Evolutionary conservation across 2,329 filamentous ascomycete species (phyloP).

Genomic region (Hymenoscyphus scutula): DNA sequence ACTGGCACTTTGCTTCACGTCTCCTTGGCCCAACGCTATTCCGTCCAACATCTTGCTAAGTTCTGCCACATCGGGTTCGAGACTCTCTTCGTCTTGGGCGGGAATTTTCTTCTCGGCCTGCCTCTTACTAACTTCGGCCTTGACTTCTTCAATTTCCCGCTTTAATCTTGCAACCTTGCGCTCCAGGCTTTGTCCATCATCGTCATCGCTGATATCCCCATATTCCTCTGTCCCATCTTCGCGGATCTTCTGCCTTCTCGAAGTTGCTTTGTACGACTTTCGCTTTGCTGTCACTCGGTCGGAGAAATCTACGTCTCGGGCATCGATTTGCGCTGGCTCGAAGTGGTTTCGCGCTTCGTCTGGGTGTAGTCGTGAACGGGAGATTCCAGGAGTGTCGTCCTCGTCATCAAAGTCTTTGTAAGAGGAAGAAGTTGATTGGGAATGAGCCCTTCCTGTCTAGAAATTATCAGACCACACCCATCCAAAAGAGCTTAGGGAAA

Average conservation of each 20-base stretch:
- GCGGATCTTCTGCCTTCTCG: constrained; percentile 60
- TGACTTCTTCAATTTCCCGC: constrained; percentile 75
- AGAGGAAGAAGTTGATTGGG: constrained; percentile 51
- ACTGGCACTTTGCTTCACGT: constrained; percentile 17
- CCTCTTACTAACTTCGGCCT: constrained; percentile 56
- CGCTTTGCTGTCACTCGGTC: constrained; percentile 81
- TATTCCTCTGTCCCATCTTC: constrained; percentile 64
- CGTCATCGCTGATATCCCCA: constrained; percentile 75
- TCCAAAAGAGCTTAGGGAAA: constrained; percentile 15
- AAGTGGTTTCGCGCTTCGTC: constrained; percentile 80
- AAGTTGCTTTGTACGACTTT: constrained; percentile 78
- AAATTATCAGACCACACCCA: constrained; percentile 10
- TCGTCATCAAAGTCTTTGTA: constrained; percentile 63
- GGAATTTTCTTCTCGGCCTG: constrained; percentile 46
- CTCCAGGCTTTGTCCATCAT: constrained; percentile 71
- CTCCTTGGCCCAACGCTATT: constrained; percentile 44
- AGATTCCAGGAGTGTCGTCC: constrained; percentile 66
- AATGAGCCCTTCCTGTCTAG: constrained; percentile 46
- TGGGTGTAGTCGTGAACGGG: constrained; percentile 71
- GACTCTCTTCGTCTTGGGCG: constrained; percentile 39
- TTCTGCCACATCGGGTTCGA: constrained; percentile 60
- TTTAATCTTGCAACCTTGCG: constrained; percentile 78
- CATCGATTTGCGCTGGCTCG: constrained; percentile 70
- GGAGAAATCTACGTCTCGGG: constrained; percentile 80
- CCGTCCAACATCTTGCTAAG: constrained; percentile 71